These are phyloP conservation scores for Protomyces pachydermus DNA, from an alignment of 1,139 yeast genomes.

Conservation along the genomic window DNA sequence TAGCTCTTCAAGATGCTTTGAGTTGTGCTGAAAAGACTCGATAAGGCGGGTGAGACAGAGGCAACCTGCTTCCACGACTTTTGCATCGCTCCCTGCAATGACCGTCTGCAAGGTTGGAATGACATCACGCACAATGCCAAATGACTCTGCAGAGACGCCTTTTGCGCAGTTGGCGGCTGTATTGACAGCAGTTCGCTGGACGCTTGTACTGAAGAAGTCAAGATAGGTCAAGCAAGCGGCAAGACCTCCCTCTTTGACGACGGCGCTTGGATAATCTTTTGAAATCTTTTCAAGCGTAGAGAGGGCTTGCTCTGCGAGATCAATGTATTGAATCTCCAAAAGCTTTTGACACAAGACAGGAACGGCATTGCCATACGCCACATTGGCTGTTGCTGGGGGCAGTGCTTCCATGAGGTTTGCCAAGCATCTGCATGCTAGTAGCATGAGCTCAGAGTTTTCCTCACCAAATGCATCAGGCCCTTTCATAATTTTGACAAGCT, in stretches of 20 bases:
- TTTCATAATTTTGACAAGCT: constrained; percentile 55
- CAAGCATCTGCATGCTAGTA: constrained; percentile 79
- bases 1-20: constrained; percentile 48
- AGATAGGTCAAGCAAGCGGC: constrained; percentile 65
- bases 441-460: constrained; percentile 54
- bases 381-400: constrained; percentile 58
- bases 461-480: constrained; percentile 49
- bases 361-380: constrained; percentile 63
- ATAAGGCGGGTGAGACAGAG: constrained; percentile 60
- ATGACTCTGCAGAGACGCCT: constrained; percentile 46
- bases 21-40: constrained; percentile 48
- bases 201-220: constrained; percentile 84
- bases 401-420: constrained; percentile 76
- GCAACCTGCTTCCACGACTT: constrained; percentile 67
- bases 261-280: constrained; percentile 39
- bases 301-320: constrained; percentile 85
- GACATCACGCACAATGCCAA: constrained; percentile 51
- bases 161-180: constrained; percentile 75
- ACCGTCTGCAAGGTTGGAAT: constrained; percentile 61
- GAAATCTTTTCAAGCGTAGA: constrained; percentile 47
- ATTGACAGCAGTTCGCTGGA: constrained; percentile 74
- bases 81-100: constrained; percentile 57
- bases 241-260: constrained; percentile 53
- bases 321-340: constrained; percentile 74
- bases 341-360: constrained; percentile 63